Percentiles rank a stretch among this genome's conserved stretches.
Conservation (phyloP, 2,329 filamentous ascomycete genomes). For the Sporothrix pseudoabietina region DNA sequence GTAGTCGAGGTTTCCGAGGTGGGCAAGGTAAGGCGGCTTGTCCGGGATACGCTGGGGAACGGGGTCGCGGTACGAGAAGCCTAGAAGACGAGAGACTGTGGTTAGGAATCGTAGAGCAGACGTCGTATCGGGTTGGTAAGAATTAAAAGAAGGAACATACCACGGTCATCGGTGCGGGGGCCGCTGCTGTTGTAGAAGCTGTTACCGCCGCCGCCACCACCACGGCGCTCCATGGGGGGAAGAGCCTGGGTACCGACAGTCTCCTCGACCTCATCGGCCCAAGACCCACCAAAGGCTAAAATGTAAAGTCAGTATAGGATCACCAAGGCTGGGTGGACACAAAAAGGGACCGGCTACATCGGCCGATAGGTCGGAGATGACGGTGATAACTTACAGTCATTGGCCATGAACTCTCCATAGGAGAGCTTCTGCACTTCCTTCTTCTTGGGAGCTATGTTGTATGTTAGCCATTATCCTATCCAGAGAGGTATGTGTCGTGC, state of each 20-base stretch:
- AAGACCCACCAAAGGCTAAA: conserved; percentile 70
- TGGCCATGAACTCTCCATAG: conserved; percentile 91
- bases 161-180: conserved; percentile 30
- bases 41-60: conserved; percentile 75
- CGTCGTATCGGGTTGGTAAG: no score
- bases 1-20: conserved; percentile 95
- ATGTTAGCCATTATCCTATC: conserved; percentile 39
- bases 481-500: neutral
- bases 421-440: conserved; percentile 96
- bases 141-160: conserved; percentile 25
- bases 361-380: conserved; percentile 25
- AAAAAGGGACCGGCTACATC: no score
- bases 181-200: conserved; percentile 34
- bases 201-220: conserved; percentile 39
- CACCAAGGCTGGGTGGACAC: neutral
- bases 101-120: neutral
- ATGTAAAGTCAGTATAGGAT: conserved; percentile 20
- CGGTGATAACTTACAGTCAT: conserved; percentile 70
- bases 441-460: conserved; percentile 77
- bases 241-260: conserved; percentile 66
- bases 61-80: conserved; percentile 61
- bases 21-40: conserved; percentile 91
- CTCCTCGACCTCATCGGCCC: conserved; percentile 99
- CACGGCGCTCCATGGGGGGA: conserved; percentile 53
- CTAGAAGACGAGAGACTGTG: neutral